Conservation (phyloP, 805 yeast species). For the Metschnikowia bowlesiae region DNA sequence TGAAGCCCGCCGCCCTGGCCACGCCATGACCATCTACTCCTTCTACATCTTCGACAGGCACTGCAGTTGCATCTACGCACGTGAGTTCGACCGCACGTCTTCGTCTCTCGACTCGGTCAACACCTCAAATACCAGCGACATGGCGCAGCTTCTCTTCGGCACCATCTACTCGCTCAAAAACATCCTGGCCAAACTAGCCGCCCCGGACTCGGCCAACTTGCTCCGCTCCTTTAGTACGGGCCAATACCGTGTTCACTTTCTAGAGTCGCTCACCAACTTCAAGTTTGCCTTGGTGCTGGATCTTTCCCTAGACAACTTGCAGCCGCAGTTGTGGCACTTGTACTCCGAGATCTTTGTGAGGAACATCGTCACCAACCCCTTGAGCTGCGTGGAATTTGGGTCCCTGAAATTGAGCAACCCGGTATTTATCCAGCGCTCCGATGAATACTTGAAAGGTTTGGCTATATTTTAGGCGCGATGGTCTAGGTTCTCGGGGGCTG, state of each 20-base stretch:
- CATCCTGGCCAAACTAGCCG: slow-evolving; percentile 54
- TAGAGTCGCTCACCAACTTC: slow-evolving; percentile 74
- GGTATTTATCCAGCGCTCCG: slow-evolving; percentile 53
- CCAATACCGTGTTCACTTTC: slow-evolving; percentile 71
- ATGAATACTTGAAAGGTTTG: slow-evolving; percentile 37
- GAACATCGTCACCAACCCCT: slow-evolving; percentile 53
- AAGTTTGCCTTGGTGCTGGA: slow-evolving; percentile 75
- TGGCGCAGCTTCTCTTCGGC: slow-evolving; percentile 82
- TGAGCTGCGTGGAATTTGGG: slow-evolving; percentile 55
- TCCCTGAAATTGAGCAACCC: slow-evolving; percentile 52
- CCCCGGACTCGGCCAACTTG: slow-evolving; percentile 27
- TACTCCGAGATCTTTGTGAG: slow-evolving; percentile 58
- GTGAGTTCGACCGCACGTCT: slow-evolving; percentile 41
- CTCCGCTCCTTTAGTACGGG: slow-evolving; percentile 64
- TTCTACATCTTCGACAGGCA: slow-evolving; percentile 91
- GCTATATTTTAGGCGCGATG: slow-evolving; percentile 14
- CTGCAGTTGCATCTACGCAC: slow-evolving; percentile 76
- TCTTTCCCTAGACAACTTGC: slow-evolving; percentile 50
- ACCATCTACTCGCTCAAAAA: slow-evolving; percentile 74
- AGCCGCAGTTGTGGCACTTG: slow-evolving; percentile 50
- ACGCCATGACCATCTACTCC: slow-evolving; percentile 64
- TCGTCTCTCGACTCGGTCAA: slow-evolving; percentile 29
- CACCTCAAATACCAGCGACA: slow-evolving; percentile 58
- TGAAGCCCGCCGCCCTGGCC: no score
- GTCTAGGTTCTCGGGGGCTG: no score